Conservation (phyloP, 2,329 filamentous ascomycete species). For the Fusarium sp. region DNA sequence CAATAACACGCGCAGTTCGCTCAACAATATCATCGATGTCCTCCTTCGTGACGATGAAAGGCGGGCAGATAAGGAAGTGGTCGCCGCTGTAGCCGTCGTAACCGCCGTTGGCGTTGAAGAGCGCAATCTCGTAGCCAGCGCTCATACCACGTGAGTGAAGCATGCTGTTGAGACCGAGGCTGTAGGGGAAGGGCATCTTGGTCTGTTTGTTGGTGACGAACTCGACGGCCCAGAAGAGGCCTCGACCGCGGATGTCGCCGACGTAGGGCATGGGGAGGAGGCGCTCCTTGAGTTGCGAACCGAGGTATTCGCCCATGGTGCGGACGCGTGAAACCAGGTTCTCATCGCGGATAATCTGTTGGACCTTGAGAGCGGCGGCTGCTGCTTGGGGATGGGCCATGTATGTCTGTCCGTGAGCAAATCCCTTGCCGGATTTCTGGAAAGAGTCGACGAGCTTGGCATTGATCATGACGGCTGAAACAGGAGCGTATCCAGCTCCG, state of each 20-base stretch:
- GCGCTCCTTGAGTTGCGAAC: constrained; percentile 23
- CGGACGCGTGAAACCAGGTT: constrained; percentile 15
- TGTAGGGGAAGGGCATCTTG: constrained; percentile 38
- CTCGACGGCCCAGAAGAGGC: constrained; percentile 41
- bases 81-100: constrained; percentile 44
- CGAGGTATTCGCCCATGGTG: constrained; percentile 33
- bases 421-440: constrained; percentile 30
- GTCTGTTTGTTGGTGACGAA: constrained; percentile 42
- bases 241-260: constrained; percentile 41
- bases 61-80: constrained; percentile 40
- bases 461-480: constrained; percentile 37
- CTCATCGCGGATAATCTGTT: constrained; percentile 32
- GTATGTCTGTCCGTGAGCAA: constrained; percentile 38
- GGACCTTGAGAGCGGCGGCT: constrained; percentile 31
- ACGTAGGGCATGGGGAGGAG: constrained; percentile 27
- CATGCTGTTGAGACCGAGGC: constrained; percentile 23
- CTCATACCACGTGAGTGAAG: constrained; percentile 40
- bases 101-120: constrained; percentile 42
- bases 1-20: constrained; percentile 30
- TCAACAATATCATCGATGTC: constrained; percentile 43
- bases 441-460: constrained; percentile 27
- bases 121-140: constrained; percentile 35
- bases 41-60: constrained; percentile 31
- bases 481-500: constrained; percentile 53
- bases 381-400: constrained; percentile 37